These are phyloP conservation scores for Pseudogymnoascus sp. DNA, from an alignment of 2,329 filamentous ascomycete genomes.

Conservation along the genomic window DNA sequence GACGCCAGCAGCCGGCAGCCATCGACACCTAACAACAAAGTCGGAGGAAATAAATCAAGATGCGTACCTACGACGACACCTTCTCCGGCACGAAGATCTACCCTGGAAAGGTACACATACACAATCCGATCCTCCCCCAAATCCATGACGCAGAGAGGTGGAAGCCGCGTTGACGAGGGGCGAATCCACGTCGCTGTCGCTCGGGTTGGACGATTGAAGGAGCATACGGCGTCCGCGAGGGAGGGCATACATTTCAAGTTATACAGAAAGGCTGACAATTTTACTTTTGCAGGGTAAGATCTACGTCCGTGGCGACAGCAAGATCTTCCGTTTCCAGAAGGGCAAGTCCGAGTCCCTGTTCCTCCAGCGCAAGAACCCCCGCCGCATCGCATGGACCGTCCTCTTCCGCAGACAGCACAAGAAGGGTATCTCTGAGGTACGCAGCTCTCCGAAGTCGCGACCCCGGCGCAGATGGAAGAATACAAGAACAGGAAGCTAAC, in stretches of 20 bases:
- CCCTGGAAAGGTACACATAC: slow-evolving; percentile 64
- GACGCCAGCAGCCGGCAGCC: slow-evolving; percentile 8
- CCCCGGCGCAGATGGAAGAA: not conserved
- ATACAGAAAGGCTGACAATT: slow-evolving; percentile 23
- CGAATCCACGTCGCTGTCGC: slow-evolving; percentile 6
- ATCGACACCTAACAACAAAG: slow-evolving; percentile 8
- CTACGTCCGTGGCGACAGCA: slow-evolving; percentile 99
- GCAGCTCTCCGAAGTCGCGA: slow-evolving; percentile 29
- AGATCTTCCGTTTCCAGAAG: slow-evolving; percentile 99
- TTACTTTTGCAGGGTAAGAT: slow-evolving; percentile 74
- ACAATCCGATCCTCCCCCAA: slow-evolving; percentile 18
- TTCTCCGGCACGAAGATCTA: slow-evolving; percentile 74
- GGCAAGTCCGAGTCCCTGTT: slow-evolving; percentile 99
- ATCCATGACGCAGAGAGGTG: not conserved
- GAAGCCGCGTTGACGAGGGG: slow-evolving; percentile 9
- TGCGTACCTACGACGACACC: slow-evolving; percentile 56
- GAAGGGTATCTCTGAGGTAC: slow-evolving; percentile 99
- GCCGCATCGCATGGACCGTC: slow-evolving; percentile 97
- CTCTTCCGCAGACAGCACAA: slow-evolving; percentile 98
- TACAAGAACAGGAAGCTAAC: not conserved
- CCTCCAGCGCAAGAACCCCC: slow-evolving; percentile 99
- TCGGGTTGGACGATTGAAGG: not conserved
- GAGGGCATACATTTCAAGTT: not conserved
- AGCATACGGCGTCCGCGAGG: not conserved
- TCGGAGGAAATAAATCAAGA: slow-evolving; percentile 9